phyloP scores from a whole-genome alignment of 768 basidiomycete genomes.

The Mycena olivaceomarginata region DNA sequence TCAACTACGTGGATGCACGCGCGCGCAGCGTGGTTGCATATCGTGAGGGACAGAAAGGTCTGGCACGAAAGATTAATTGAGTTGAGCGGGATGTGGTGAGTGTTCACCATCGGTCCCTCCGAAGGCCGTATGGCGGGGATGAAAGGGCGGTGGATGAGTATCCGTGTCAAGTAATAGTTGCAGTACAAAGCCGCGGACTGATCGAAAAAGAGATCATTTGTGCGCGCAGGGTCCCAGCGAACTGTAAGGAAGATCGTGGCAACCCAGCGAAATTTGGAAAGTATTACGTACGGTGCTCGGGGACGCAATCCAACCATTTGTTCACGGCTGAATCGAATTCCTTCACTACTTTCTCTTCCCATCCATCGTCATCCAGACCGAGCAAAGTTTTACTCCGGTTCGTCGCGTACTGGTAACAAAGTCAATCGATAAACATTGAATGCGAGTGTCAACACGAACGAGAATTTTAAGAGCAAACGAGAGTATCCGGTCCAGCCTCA shows the following conservation, averaged over 20 bases:
- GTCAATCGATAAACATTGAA: background rate
- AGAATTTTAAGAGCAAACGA: slow-evolving; percentile 29
- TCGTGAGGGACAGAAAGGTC: slow-evolving; percentile 75
- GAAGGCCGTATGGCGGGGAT: slow-evolving; percentile 69
- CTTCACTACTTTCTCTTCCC: slow-evolving; percentile 36
- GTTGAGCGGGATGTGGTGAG: too few relatives aligned
- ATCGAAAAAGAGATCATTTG: slow-evolving; percentile 58
- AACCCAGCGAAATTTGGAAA: background rate
- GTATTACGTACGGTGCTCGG: slow-evolving; percentile 60
- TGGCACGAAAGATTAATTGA: background rate
- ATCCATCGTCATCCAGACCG: slow-evolving; percentile 9
- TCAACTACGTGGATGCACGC: slow-evolving; percentile 77
- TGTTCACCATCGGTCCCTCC: slow-evolving; percentile 52
- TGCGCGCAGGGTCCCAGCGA: slow-evolving; percentile 65
- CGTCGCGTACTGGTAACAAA: slow-evolving; percentile 25
- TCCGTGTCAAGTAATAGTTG: slow-evolving; percentile 67
- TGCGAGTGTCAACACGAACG: background rate
- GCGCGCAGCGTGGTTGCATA: slow-evolving; percentile 80
- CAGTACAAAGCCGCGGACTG: slow-evolving; percentile 61
- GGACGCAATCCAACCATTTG: slow-evolving; percentile 69
- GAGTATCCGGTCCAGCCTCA: slow-evolving; percentile 32
- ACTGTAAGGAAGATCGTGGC: slow-evolving; percentile 50
- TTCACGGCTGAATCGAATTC: slow-evolving; percentile 64
- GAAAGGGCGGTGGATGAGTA: slow-evolving; percentile 78
- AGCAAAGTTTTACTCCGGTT: slow-evolving; percentile 23